Percentiles rank a stretch among this genome's conserved stretches.
phyloP scores from a whole-genome alignment of 2,329 filamentous ascomycete species.

The Fusarium sp. region DNA sequence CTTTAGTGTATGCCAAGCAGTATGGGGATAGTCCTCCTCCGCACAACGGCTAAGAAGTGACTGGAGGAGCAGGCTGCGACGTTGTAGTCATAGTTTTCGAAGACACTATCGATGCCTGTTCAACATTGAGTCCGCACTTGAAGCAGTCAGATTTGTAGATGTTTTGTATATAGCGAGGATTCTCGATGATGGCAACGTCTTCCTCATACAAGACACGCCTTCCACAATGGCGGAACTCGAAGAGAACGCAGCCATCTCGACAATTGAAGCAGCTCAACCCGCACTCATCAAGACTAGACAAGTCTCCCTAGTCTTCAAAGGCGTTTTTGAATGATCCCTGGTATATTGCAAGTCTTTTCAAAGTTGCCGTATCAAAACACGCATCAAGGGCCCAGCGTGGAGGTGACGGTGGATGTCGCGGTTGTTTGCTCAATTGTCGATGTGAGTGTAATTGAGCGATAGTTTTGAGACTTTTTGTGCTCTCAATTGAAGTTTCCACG shows the following conservation, averaged over 20 bases:
- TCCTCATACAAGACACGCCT: neutral
- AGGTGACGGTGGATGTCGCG: neutral
- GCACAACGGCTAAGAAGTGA: too few species aligned
- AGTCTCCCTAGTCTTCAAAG: neutral
- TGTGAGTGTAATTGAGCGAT: too few species aligned
- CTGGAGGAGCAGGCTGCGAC: too few species aligned
- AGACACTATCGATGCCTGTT: too few species aligned
- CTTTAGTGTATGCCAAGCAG: too few species aligned
- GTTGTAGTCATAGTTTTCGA: too few species aligned
- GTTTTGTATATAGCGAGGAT: neutral
- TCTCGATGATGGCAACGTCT: neutral
- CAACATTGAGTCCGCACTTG: too few species aligned
- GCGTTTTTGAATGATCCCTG: neutral
- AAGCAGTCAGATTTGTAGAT: too few species aligned
- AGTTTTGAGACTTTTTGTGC: too few species aligned
- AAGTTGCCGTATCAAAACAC: neutral
- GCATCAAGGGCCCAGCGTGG: neutral
- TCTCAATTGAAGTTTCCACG: neutral
- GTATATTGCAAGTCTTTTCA: neutral
- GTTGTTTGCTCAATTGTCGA: too few species aligned
- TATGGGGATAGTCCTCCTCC: too few species aligned
- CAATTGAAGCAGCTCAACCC: neutral
- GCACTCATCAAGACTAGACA: neutral
- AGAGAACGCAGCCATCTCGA: neutral
- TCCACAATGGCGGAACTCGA: neutral